Base-by-base conservation (phyloP, 768 basidiomycete genomes). In the Trichaptum fuscoviolaceum region DNA sequence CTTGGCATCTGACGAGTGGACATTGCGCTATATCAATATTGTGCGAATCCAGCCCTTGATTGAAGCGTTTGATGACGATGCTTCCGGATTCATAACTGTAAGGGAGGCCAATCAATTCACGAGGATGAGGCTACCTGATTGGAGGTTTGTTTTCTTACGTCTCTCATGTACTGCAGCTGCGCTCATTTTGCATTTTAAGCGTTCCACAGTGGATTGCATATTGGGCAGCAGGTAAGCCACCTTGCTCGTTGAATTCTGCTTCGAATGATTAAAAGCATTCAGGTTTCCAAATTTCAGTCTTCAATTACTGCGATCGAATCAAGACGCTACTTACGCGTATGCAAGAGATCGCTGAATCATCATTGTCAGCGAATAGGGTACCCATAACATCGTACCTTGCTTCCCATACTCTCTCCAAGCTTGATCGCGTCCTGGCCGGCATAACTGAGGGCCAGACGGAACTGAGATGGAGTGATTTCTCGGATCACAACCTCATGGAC, bases 11-110 rank as follows among this genome's bases (percentile, higher is more conserved):
- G 79, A 80, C 57, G 66, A 71, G 35, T 81, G 80, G 81, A 71
- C 78, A 0, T 67, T 78, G 7, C 66, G 72, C n/a, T 80, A 75
- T 64, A 74, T 82, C 57, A 72, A 73, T 60, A 66, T 78, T n/a
- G 62, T 69, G n/a, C 71, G 74, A 57, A 66, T 81, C 6, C 77
- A 76, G 24, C 68, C 75, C 0, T 70, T 82, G 36, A 69, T 74
- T 24, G 80, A 81, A 66, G 80, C 79, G 0, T 77, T 81, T 60
- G 82, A 82, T 57, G 77, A 78, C 35, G 80, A 82, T 64, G 76
- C 73, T 0, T 76, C 78, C 4, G 79, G 79, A 0, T 81, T 78
- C 36, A 71, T 80, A n/a, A 77, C 71, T 27, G 69, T 79, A 12
- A 68, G 69, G 9, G 78, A 78, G 36, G 77, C 75, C 68, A 25